Conservation (phyloP, 176 grass and related monocot genomes). For the Poa pratensis region DNA sequence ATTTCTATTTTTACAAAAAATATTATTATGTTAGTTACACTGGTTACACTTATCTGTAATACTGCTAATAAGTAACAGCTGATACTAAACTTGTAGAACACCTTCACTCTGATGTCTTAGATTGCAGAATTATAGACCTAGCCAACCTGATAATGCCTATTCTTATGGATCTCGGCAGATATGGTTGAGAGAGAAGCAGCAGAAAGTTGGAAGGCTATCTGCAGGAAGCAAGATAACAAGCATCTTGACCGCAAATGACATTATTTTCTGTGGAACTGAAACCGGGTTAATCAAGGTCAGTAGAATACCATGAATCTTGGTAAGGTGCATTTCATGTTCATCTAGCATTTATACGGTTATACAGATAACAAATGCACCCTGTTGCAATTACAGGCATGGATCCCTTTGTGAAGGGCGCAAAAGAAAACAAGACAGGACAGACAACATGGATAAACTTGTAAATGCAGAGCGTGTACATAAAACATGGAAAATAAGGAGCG, state of each 20-base stretch:
- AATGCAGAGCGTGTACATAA: conserved; percentile 53
- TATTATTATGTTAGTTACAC: background rate
- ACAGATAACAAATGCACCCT: background rate
- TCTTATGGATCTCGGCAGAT: conserved; percentile 60
- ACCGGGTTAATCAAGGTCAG: conserved; percentile 79
- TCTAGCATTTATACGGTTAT: background rate
- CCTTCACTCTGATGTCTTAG: background rate
- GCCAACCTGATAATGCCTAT: conserved; percentile 31
- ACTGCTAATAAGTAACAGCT: background rate
- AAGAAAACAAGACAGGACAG: background rate
- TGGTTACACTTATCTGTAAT: conserved; percentile 12
- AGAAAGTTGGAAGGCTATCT: conserved; percentile 88
- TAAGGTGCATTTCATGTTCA: background rate
- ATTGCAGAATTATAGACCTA: conserved; percentile 25
- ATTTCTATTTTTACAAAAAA: background rate
- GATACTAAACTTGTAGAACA: background rate
- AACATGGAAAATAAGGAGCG: conserved; percentile 7
- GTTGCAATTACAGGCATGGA: conserved; percentile 54
- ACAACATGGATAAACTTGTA: conserved; percentile 43
- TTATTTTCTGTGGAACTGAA: conserved; percentile 87
- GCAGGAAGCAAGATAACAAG: conserved; percentile 87
- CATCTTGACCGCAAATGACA: conserved; percentile 79
- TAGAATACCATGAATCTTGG: conserved; percentile 25
- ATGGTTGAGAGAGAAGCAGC: conserved; percentile 91
- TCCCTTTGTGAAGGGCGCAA: conserved; percentile 42